These are phyloP conservation scores for Emericellopsis terricola DNA, from an alignment of 495 filamentous ascomycete species.

Conservation along the genomic window DNA sequence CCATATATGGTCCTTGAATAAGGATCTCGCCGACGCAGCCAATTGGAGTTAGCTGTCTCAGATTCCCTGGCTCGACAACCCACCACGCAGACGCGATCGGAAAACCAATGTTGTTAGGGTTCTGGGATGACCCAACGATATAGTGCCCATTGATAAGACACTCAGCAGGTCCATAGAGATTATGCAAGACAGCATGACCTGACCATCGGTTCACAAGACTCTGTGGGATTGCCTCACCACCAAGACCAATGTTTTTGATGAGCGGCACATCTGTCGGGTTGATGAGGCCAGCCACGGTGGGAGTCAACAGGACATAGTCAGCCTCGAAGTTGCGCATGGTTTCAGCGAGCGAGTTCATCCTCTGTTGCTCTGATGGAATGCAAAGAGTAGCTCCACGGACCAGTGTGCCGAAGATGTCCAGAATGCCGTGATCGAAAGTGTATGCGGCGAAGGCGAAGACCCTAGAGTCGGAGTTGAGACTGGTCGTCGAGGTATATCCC, in stretches of 20 bases:
- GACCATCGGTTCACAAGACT: not conserved
- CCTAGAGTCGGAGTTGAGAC: slow-evolving; percentile 23
- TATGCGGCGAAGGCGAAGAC: slow-evolving; percentile 52
- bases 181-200: slow-evolving; percentile 4
- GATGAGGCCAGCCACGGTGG: slow-evolving; percentile 22
- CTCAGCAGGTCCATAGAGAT: slow-evolving; percentile 1
- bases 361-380: slow-evolving; percentile 25
- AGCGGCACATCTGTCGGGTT: slow-evolving; percentile 16
- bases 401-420: slow-evolving; percentile 48
- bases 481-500: slow-evolving; percentile 20
- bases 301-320: slow-evolving; percentile 30
- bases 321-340: slow-evolving; percentile 25
- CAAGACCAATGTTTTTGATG: slow-evolving; percentile 13
- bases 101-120: not conserved
- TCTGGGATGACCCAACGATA: not conserved
- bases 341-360: slow-evolving; percentile 15
- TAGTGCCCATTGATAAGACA: not conserved
- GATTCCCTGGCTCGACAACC: slow-evolving; percentile 34
- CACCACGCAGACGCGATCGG: slow-evolving; percentile 12
- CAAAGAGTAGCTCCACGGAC: slow-evolving; percentile 34
- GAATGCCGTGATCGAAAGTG: slow-evolving; percentile 47
- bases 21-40: slow-evolving; percentile 39
- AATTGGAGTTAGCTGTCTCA: slow-evolving; percentile 31
- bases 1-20: slow-evolving; percentile 35
- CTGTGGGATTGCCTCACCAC: slow-evolving; percentile 6